Conservation (phyloP, 1,284 basidiomycete genomes). For the Irpex rosettiformis region DNA sequence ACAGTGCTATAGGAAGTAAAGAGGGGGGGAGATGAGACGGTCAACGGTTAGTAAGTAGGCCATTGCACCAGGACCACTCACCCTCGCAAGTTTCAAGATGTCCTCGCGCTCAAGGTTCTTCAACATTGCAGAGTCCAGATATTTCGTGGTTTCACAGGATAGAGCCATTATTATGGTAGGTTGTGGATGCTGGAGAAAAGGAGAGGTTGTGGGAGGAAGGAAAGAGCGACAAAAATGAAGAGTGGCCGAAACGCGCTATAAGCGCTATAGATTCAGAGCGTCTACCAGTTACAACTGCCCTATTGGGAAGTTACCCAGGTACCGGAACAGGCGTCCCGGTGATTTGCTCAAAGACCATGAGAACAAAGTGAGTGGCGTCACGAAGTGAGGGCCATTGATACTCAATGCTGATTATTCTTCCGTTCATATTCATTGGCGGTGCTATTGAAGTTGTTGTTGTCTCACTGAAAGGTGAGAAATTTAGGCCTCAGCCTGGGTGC, state of each 20-base stretch:
- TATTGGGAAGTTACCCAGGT: neutral
- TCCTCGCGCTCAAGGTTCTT: neutral
- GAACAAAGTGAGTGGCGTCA: too few relatives aligned
- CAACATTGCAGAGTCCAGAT: neutral
- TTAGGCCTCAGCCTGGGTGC: too few relatives aligned
- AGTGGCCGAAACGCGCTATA: neutral
- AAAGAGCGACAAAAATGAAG: neutral
- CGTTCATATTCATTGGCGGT: too few relatives aligned
- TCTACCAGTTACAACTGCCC: neutral
- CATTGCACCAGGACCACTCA: neutral
- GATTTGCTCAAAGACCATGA: too few relatives aligned
- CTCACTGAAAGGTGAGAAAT: too few relatives aligned
- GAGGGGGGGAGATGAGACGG: too few relatives aligned
- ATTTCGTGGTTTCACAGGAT: neutral
- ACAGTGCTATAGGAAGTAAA: neutral
- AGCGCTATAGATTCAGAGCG: neutral
- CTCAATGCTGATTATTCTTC: too few relatives aligned
- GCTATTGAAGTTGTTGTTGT: too few relatives aligned
- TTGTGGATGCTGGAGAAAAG: neutral
- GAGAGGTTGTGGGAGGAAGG: neutral
- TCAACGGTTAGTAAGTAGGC: neutral
- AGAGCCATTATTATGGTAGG: neutral
- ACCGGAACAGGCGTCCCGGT: too few relatives aligned
- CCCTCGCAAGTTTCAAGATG: neutral
- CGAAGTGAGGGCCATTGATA: too few relatives aligned